Evolutionary conservation across 148 eudicot species (phyloP).

Genomic region (Amaranthus hypochondriacus): DNA sequence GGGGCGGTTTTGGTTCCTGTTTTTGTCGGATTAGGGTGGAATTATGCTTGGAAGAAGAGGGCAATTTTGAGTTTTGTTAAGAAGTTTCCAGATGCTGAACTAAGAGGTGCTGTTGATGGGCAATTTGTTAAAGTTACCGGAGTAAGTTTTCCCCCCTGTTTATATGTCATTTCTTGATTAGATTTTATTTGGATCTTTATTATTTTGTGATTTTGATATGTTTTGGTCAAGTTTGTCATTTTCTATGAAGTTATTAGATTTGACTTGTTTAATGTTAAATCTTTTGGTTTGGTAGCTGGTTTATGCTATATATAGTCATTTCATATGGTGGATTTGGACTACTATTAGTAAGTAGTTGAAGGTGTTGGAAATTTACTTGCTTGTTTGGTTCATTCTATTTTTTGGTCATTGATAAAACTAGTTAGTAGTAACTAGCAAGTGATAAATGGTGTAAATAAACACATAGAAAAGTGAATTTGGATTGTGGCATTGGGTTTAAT

Average conservation of each 20-base stretch:
- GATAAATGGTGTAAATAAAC: neutral
- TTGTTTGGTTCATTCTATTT: neutral
- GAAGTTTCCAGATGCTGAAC: no score
- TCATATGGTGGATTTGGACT: neutral
- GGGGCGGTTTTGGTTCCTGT: no score
- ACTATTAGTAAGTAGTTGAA: neutral
- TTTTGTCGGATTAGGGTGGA: no score
- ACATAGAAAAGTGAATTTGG: neutral
- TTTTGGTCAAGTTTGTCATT: conserved; percentile 5
- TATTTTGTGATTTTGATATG: conserved; percentile 16
- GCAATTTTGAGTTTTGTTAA: no score
- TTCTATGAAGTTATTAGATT: conserved; percentile 8
- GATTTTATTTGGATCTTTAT: neutral
- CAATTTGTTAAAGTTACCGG: no score
- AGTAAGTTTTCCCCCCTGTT: no score
- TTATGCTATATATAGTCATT: neutral
- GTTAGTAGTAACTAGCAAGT: neutral
- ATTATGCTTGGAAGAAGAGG: no score
- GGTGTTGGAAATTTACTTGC: neutral
- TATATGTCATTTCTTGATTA: neutral
- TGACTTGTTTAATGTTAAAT: conserved; percentile 18
- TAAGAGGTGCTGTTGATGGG: no score
- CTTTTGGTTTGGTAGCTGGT: neutral
- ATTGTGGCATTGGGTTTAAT: neutral
- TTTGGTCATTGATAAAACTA: neutral